phyloP scores from a whole-genome alignment of 1,284 basidiomycete species.

The Boletellus deceptivus region DNA sequence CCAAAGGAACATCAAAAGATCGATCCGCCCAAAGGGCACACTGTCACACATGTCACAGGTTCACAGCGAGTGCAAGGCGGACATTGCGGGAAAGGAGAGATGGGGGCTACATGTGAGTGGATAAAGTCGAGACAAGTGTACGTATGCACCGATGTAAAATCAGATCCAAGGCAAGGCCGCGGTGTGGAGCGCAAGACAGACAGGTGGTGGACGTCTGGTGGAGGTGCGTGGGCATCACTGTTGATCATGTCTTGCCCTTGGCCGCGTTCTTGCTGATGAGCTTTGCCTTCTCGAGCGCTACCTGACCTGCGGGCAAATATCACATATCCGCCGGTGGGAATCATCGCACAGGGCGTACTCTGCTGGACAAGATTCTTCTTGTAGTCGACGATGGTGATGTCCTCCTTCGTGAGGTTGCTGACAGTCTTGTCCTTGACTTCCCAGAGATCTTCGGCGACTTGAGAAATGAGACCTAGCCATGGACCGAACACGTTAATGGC shows the following conservation, averaged over 20 bases:
- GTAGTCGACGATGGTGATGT: constrained; percentile 89
- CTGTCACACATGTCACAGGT: constrained; percentile 14
- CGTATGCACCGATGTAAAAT: neutral
- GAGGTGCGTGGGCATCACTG: neutral
- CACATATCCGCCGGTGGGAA: constrained; percentile 5
- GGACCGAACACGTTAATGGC: constrained; percentile 12
- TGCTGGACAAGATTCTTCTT: constrained; percentile 77
- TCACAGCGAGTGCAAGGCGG: constrained; percentile 4
- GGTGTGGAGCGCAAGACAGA: constrained; percentile 8
- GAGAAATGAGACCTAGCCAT: constrained; percentile 76
- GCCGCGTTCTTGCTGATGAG: constrained; percentile 79
- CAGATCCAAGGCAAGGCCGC: constrained; percentile 9
- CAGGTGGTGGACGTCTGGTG: constrained; percentile 5
- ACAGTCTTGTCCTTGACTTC: constrained; percentile 96
- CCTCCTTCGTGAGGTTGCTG: constrained; percentile 86
- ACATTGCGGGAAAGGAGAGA: constrained; percentile 6
- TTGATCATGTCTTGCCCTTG: constrained; percentile 56
- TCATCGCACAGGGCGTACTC: constrained; percentile 44
- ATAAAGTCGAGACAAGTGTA: constrained; percentile 1
- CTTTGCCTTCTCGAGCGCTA: constrained; percentile 88
- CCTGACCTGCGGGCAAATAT: constrained; percentile 46
- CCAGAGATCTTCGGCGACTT: constrained; percentile 97
- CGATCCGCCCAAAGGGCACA: constrained; percentile 1
- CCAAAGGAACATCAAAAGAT: neutral
- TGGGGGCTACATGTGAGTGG: constrained; percentile 11